A percentile compares a stretch with the other conserved stretches of the same genome.
These are phyloP conservation scores for Lathyrus oleraceus DNA, from an alignment of 306 rosid genomes.

Conservation along the genomic window DNA sequence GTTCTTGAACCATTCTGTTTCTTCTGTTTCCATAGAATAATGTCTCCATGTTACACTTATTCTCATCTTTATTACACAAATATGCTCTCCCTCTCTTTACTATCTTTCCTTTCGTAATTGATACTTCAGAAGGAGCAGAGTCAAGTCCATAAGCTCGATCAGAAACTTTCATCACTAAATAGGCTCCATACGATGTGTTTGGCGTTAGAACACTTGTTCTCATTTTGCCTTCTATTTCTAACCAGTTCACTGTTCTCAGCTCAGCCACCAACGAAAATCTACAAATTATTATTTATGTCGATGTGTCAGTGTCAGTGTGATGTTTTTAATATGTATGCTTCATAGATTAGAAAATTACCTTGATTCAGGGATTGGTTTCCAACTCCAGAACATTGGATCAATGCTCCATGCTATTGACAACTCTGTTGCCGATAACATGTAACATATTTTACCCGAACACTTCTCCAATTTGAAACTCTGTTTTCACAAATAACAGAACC, in stretches of 20 bases:
- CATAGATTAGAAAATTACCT: conserved; percentile 37
- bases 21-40: conserved; percentile 43
- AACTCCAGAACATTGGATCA: conserved; percentile 57
- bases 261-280: conserved; percentile 56
- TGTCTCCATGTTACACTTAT: conserved; percentile 38
- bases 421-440: conserved; percentile 58
- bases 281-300: conserved; percentile 10
- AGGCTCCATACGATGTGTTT: conserved; percentile 57
- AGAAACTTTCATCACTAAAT: conserved; percentile 50
- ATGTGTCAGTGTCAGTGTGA: too few relatives aligned
- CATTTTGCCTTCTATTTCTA: conserved; percentile 60
- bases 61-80: conserved; percentile 30
- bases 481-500: not conserved
- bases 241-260: conserved; percentile 56
- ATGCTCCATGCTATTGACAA: conserved; percentile 48
- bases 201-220: conserved; percentile 36
- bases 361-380: conserved; percentile 52
- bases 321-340: too few relatives aligned
- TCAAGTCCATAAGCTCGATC: conserved; percentile 59
- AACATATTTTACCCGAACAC: conserved; percentile 43
- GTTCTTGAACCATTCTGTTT: not conserved
- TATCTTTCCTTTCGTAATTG: conserved; percentile 37
- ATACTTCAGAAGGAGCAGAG: conserved; percentile 33
- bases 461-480: conserved; percentile 61
- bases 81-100: conserved; percentile 35